Evolutionary conservation across 1,139 yeast species (phyloP), one percentile per base, ranked within the genome.

Genomic region (Hanseniaspora uvarum): DNA sequence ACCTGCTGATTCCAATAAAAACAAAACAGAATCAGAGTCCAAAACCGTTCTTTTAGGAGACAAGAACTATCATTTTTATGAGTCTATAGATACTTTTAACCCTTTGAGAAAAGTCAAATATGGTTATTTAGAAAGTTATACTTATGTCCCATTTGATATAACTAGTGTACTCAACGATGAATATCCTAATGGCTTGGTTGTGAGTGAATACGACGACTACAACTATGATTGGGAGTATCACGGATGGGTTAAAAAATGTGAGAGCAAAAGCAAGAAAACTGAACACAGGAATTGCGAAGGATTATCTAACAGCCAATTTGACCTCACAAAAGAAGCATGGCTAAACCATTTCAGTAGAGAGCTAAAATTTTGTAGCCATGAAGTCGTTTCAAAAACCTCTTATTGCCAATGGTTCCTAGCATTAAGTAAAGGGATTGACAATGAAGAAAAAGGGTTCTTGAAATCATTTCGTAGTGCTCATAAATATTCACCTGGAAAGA

Each of bases 1-100:
- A n/a, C 41, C 26, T 4, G 26, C n/a, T 12, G 14, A 21, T 38
- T 12, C 28, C 7, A 10, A 5, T 23, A 23, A 39, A n/a, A n/a
- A 2, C 6, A 26, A 73, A 58, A 71, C 71, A 55, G n/a, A 28
- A n/a, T 3, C 21, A 14, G 24, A 38, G 7, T 18, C 30, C 10
- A 46, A 37, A n/a, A 46, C 30, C 2, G 31, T n/a, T 18, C 14
- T 40, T 5, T 16, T 47, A 14, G 43, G 53, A 4, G 56, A 53
- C 31, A 53, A 53, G 26, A 49, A 53, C 33, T 49, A 40, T 33
- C 54, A 53, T 26, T 53, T 44, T 23, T 53, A 53, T 31, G 28
- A 33, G 10, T 34, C 33, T n/a, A 7, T 59, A 8, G 40, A 34
- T 6, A 44, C 43, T 12, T 34, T 59, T 12, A 54, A 55, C 21